Evolutionary conservation across 2,329 filamentous ascomycete species (phyloP).

Genomic region (Fusarium newnesense): DNA sequence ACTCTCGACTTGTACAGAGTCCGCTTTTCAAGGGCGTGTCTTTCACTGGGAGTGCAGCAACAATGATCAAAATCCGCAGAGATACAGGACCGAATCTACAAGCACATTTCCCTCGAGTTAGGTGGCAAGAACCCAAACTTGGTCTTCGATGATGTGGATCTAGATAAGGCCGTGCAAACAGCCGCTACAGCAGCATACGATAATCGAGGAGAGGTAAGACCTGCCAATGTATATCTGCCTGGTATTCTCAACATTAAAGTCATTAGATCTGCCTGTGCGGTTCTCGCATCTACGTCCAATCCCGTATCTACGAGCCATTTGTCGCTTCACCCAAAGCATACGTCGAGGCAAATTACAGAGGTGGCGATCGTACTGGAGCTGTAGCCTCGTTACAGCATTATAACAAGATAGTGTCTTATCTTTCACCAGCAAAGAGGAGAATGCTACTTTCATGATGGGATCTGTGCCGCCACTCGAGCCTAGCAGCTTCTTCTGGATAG

Average conservation of each 20-base stretch:
- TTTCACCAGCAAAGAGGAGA: not conserved
- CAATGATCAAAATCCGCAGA: not conserved
- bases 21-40: not conserved
- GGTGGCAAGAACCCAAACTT: not conserved
- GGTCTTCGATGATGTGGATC: not conserved
- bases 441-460: not conserved
- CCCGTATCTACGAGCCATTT: not conserved
- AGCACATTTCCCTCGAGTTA: not conserved
- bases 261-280: not conserved
- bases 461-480: not conserved
- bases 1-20: not conserved
- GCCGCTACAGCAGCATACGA: not conserved
- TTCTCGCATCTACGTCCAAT: not conserved
- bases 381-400: not conserved
- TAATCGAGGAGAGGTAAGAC: not conserved
- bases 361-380: not conserved
- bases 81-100: not conserved
- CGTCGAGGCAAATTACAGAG: not conserved
- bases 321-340: not conserved
- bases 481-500: not conserved
- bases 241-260: not conserved
- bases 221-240: rapidly evolving
- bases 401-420: not conserved
- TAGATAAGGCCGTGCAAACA: not conserved
- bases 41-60: not conserved